Evolutionary conservation across 2,329 filamentous ascomycete genomes (phyloP).

Genomic region (Botrytis galanthina): DNA sequence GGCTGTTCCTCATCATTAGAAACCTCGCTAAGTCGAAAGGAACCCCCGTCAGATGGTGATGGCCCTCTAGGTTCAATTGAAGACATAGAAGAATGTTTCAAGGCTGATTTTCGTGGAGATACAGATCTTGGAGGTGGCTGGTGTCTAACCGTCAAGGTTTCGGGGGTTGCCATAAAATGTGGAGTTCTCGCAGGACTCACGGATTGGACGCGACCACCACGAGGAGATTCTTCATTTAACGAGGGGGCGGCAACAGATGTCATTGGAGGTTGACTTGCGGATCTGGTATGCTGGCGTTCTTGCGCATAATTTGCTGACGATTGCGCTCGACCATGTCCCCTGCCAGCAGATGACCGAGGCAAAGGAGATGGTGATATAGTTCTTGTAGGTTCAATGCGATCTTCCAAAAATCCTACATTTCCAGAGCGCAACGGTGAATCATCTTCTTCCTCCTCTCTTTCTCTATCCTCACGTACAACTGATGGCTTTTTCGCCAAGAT

Average conservation of each 20-base stretch:
- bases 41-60: constrained; percentile 45
- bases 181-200: constrained; percentile 65
- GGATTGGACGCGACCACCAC: constrained; percentile 41
- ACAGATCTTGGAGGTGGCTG: constrained; percentile 68
- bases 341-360: constrained; percentile 30
- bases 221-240: constrained; percentile 26
- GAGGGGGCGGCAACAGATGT: constrained; percentile 12
- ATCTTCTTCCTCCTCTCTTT: constrained; percentile 42
- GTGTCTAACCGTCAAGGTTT: constrained; percentile 59
- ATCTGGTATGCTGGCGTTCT: constrained; percentile 27
- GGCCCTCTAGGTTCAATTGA: constrained; percentile 52
- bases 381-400: constrained; percentile 20
- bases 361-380: constrained; percentile 33
- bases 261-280: constrained; percentile 30
- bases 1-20: constrained; percentile 41
- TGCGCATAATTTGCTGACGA: constrained; percentile 29
- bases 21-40: constrained; percentile 42
- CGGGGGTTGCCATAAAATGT: constrained; percentile 60
- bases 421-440: constrained; percentile 27
- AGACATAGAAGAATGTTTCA: constrained; percentile 55
- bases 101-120: constrained; percentile 73
- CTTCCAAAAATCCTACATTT: constrained; percentile 19
- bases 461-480: constrained; percentile 47
- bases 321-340: constrained; percentile 30
- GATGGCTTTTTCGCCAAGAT: constrained; percentile 44